phyloP scores from a whole-genome alignment of 148 eudicot genomes.

The Fagopyrum homotropicum region DNA sequence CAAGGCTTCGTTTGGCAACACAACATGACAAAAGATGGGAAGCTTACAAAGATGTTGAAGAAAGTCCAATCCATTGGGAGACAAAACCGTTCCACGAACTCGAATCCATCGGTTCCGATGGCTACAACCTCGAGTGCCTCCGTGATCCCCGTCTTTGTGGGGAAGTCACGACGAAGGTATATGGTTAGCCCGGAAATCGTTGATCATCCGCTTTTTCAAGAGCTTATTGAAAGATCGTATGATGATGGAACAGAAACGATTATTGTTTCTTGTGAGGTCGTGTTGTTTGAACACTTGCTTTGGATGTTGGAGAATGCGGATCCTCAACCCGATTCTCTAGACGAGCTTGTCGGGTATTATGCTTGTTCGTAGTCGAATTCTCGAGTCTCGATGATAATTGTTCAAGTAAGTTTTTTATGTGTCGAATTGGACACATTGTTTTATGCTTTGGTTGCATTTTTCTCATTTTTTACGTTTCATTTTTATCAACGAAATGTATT shows the following conservation, averaged over 20 bases:
- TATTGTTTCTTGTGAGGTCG: conserved; percentile 58
- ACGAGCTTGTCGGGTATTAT: conserved; percentile 59
- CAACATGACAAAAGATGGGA: conserved; percentile 58
- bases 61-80: conserved; percentile 57
- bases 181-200: conserved; percentile 42
- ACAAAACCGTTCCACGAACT: conserved; percentile 19
- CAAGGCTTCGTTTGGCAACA: not conserved
- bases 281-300: conserved; percentile 60
- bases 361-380: conserved; percentile 23
- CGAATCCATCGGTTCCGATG: conserved; percentile 5
- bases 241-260: conserved; percentile 18
- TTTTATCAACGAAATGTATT: not conserved
- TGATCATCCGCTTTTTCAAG: conserved; percentile 52
- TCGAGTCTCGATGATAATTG: not conserved
- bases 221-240: conserved; percentile 35
- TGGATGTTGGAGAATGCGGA: conserved; percentile 82
- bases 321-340: conserved; percentile 48
- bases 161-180: conserved; percentile 58
- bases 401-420: not conserved
- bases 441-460: not conserved
- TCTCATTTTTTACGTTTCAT: not conserved
- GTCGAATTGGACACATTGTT: conserved; percentile 7
- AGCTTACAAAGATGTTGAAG: conserved; percentile 54
- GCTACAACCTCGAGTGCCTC: conserved; percentile 14
- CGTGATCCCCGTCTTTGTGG: conserved; percentile 46